Percentiles rank a stretch among this genome's conserved stretches.
phyloP scores from a whole-genome alignment of 148 eudicot genomes.

The Cornus controversa region DNA sequence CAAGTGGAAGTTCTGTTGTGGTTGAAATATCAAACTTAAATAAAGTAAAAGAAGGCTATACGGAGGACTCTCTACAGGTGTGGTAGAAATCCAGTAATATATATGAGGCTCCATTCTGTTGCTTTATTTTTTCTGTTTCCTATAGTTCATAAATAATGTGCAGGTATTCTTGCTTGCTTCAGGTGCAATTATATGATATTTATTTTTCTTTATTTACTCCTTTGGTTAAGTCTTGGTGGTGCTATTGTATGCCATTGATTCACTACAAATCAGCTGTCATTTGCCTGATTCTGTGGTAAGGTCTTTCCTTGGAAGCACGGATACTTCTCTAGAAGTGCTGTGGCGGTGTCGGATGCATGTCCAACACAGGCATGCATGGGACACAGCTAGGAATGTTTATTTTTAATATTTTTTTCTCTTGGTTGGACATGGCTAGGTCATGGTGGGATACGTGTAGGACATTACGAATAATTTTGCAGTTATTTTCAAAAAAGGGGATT shows the following conservation, averaged over 20 bases:
- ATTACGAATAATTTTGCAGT: too few relatives aligned
- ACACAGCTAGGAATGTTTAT: too few relatives aligned
- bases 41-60: constrained; percentile 97
- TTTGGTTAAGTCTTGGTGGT: not conserved
- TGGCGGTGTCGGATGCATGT: too few relatives aligned
- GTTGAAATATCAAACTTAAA: constrained; percentile 94
- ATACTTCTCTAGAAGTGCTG: too few relatives aligned
- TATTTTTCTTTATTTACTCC: not conserved
- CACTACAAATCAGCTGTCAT: not conserved
- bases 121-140: not conserved
- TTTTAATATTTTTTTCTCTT: too few relatives aligned
- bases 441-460: too few relatives aligned
- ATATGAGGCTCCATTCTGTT: constrained; percentile 1
- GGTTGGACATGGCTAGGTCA: too few relatives aligned
- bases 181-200: constrained; percentile 2
- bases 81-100: constrained; percentile 12
- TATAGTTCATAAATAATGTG: not conserved
- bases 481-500: too few relatives aligned
- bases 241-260: not conserved
- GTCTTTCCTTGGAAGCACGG: too few relatives aligned
- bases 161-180: not conserved
- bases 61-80: constrained; percentile 95
- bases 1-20: constrained; percentile 83
- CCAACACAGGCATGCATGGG: too few relatives aligned
- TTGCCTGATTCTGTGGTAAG: not conserved